These are phyloP conservation scores for Lactarius evosmus DNA, from an alignment of 768 basidiomycete species.

Conservation along the genomic window DNA sequence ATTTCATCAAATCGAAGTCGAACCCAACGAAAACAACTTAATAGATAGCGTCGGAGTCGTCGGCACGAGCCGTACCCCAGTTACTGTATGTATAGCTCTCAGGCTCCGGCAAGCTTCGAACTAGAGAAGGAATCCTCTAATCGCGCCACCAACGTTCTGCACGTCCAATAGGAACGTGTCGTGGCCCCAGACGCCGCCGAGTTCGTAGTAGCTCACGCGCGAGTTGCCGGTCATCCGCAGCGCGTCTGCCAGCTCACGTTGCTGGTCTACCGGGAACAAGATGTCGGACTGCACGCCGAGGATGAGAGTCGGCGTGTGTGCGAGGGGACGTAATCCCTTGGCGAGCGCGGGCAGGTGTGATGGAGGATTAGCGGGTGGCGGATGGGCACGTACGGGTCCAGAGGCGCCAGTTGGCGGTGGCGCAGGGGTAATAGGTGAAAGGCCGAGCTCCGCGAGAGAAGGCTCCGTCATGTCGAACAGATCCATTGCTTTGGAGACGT, in stretches of 20 bases:
- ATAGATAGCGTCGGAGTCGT: background rate
- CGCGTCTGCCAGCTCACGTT: slow-evolving; percentile 91
- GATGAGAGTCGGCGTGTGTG: slow-evolving; percentile 75
- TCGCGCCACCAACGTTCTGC: slow-evolving; percentile 85
- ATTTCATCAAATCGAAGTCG: background rate
- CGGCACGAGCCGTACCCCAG: background rate
- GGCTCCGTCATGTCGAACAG: slow-evolving; percentile 91
- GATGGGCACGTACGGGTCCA: slow-evolving; percentile 57
- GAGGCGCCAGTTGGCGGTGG: slow-evolving; percentile 27
- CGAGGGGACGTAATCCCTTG: slow-evolving; percentile 70
- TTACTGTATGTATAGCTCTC: background rate
- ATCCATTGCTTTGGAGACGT: slow-evolving; percentile 99
- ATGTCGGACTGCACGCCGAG: slow-evolving; percentile 97
- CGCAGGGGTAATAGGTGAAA: slow-evolving; percentile 39
- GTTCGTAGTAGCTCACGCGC: slow-evolving; percentile 90
- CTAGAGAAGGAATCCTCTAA: slow-evolving; percentile 80
- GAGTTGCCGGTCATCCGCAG: slow-evolving; percentile 86
- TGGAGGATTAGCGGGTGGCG: slow-evolving; percentile 67
- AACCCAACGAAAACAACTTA: background rate
- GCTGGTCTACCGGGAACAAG: slow-evolving; percentile 95
- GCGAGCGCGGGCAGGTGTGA: slow-evolving; percentile 76
- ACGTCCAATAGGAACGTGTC: slow-evolving; percentile 96
- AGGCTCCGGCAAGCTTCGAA: background rate
- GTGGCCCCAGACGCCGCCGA: slow-evolving; percentile 99
- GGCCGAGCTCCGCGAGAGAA: slow-evolving; percentile 64